Evolutionary conservation across 23 red algal genomes (phyloP).

Genomic region (Gracilaria gracilis): DNA sequence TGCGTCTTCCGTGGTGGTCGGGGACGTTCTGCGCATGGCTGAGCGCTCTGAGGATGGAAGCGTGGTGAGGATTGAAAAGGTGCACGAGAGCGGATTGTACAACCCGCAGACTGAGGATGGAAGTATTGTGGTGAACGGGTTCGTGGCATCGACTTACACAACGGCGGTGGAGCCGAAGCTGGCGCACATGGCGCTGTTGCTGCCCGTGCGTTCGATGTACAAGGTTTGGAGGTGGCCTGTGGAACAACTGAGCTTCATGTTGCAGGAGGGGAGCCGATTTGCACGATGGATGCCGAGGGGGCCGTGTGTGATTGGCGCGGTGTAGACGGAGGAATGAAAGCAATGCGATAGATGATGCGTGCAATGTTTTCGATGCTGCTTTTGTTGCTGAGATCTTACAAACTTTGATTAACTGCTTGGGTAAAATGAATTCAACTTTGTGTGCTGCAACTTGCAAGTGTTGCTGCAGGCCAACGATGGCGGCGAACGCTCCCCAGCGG

Average conservation of each 20-base stretch:
- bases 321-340: neutral
- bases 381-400: too few species aligned
- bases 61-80: neutral
- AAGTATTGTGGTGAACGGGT: slow-evolving; percentile 53
- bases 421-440: too few species aligned
- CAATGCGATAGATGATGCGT: neutral
- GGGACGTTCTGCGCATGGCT: slow-evolving; percentile 50
- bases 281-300: slow-evolving; percentile 6
- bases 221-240: slow-evolving; percentile 24
- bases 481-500: too few species aligned
- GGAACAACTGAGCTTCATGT: neutral
- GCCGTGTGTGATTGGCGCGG: neutral
- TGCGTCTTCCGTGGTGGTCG: slow-evolving; percentile 14
- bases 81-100: neutral
- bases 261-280: neutral
- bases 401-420: too few species aligned
- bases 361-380: slow-evolving; percentile 16
- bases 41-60: neutral
- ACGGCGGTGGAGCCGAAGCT: slow-evolving; percentile 38
- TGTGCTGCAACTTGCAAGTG: too few species aligned
- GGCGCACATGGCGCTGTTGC: slow-evolving; percentile 34
- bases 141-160: slow-evolving; percentile 52
- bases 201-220: slow-evolving; percentile 26
- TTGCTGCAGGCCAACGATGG: too few species aligned
- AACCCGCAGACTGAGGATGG: slow-evolving; percentile 44